Percentiles rank a stretch among this genome's conserved stretches.
phyloP scores from a whole-genome alignment of 805 yeast genomes.

The Geotrichum ghanense region DNA sequence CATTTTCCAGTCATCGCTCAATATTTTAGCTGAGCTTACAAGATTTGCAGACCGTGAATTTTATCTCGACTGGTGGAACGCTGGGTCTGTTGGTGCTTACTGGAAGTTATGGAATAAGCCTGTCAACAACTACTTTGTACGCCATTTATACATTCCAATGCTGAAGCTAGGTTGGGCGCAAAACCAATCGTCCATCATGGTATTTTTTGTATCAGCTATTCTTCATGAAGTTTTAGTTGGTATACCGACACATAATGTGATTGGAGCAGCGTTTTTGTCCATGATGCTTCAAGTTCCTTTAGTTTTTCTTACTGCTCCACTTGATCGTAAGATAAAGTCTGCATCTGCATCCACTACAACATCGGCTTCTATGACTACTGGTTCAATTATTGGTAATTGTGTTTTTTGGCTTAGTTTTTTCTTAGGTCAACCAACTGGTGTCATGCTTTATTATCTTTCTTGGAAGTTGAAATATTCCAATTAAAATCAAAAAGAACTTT shows the following conservation, averaged over 20 bases:
- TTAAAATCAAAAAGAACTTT: neutral
- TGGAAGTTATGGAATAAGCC: slow-evolving; percentile 40
- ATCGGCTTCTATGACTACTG: slow-evolving; percentile 31
- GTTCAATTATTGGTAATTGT: slow-evolving; percentile 33
- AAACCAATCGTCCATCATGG: slow-evolving; percentile 24
- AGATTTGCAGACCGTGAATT: slow-evolving; percentile 36
- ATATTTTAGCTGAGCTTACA: slow-evolving; percentile 34
- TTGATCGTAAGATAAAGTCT: slow-evolving; percentile 21
- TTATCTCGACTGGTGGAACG: slow-evolving; percentile 41
- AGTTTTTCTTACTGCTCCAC: slow-evolving; percentile 30
- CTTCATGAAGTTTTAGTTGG: slow-evolving; percentile 38
- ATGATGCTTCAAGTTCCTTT: slow-evolving; percentile 36
- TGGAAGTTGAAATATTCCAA: slow-evolving; percentile 27
- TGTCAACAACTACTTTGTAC: slow-evolving; percentile 30
- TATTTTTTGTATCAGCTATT: slow-evolving; percentile 33
- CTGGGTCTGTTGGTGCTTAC: slow-evolving; percentile 35
- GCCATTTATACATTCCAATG: slow-evolving; percentile 33
- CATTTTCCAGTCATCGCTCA: slow-evolving; percentile 32
- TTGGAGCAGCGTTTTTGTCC: slow-evolving; percentile 35
- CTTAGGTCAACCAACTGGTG: slow-evolving; percentile 36
- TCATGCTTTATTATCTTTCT: slow-evolving; percentile 33
- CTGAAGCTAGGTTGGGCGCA: slow-evolving; percentile 25
- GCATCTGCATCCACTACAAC: too few species aligned
- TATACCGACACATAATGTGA: slow-evolving; percentile 34
- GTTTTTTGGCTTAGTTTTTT: slow-evolving; percentile 36